A percentile compares a stretch with the other conserved stretches of the same genome.
These are phyloP conservation scores for Lachnellula suecica DNA, from an alignment of 2,329 filamentous ascomycete species.

Conservation along the genomic window DNA sequence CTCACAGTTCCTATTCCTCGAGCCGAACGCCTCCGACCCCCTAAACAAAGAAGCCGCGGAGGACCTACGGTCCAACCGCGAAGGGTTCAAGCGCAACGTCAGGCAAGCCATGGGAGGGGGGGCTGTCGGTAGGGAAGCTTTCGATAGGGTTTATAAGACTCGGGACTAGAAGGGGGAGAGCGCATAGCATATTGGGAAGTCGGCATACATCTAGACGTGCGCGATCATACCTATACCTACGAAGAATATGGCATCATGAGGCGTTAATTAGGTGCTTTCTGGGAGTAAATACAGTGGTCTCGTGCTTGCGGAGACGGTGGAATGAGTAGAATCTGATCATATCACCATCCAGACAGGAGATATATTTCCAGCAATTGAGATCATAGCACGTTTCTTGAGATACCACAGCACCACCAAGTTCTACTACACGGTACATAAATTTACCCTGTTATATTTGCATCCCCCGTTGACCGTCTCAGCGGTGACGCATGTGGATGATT, in stretches of 20 bases:
- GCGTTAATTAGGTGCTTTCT: slow-evolving; percentile 23
- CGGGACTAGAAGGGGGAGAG: slow-evolving; percentile 15
- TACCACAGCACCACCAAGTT: background rate
- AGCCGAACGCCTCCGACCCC: slow-evolving; percentile 96
- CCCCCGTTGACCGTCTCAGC: no score
- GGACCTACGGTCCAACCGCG: slow-evolving; percentile 80
- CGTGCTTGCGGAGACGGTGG: slow-evolving; percentile 8
- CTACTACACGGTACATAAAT: background rate
- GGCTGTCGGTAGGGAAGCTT: slow-evolving; percentile 67
- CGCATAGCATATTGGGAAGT: background rate
- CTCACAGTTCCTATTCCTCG: slow-evolving; percentile 88
- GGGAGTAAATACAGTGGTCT: slow-evolving; percentile 25
- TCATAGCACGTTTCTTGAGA: background rate
- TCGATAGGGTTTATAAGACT: slow-evolving; percentile 72
- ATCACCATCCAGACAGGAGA: background rate
- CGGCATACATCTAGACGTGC: slow-evolving; percentile 23
- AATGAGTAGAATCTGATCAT: slow-evolving; percentile 9
- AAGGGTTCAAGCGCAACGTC: slow-evolving; percentile 90
- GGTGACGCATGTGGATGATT: no score
- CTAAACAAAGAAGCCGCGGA: slow-evolving; percentile 97
- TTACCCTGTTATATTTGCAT: no score
- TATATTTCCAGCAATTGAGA: background rate
- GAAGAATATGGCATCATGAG: slow-evolving; percentile 27
- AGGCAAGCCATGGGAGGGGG: slow-evolving; percentile 81
- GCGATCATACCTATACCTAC: slow-evolving; percentile 14